Conservation (phyloP, 179 eudicot genomes). For the Carnegiea gigantea region DNA sequence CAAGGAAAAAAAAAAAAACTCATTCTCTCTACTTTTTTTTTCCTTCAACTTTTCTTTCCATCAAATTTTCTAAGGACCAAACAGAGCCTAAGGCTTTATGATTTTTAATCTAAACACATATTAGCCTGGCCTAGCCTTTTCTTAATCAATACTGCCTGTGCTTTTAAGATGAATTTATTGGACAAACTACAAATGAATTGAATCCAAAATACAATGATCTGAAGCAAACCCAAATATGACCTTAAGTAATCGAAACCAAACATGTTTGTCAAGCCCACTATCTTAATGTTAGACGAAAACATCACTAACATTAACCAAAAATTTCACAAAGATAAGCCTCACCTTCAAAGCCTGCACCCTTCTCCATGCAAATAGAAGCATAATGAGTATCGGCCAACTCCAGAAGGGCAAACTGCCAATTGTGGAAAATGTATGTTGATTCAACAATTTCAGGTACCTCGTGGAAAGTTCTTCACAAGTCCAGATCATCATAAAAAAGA, state of each 20-base stretch:
- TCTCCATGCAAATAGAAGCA: conserved; percentile 70
- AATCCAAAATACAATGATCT: no score
- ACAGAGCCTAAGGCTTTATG: neutral
- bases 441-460: conserved; percentile 51
- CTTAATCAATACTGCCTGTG: neutral
- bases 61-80: no score
- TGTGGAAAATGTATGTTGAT: neutral
- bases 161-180: neutral
- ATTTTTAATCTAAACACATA: neutral
- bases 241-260: no score
- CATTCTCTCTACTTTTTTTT: no score
- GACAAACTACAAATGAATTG: no score
- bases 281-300: neutral
- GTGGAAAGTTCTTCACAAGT: neutral
- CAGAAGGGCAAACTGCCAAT: conserved; percentile 63
- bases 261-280: neutral
- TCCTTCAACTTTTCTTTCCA: no score
- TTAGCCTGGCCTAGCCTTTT: no score
- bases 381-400: conserved; percentile 74
- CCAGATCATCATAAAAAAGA: no score
- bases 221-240: no score
- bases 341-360: conserved; percentile 41
- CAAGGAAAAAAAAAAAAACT: no score
- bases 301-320: neutral
- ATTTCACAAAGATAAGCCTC: neutral